Evolutionary conservation across 2,329 filamentous ascomycete species (phyloP), one percentile per base, ranked within the genome.

Genomic region (Trichophyton rubrum): DNA sequence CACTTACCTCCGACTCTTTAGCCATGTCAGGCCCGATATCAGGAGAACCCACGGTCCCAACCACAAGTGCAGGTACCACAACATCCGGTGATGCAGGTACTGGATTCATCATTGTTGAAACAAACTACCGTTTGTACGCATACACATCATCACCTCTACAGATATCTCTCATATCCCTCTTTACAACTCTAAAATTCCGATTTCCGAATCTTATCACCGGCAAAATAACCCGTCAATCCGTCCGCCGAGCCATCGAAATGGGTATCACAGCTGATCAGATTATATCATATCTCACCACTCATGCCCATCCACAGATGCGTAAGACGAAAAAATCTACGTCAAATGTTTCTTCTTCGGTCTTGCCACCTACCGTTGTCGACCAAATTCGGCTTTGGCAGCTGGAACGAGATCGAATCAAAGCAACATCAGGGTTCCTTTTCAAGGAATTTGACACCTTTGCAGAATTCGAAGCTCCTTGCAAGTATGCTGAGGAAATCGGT

Each of bases 341-440:
- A 68, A 81, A 71, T 24, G 65, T 74, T 11, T 68, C 74, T 1
- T 69, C 74, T 0, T 88, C 91, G 1, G 83, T 96, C 15, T 81
- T 99, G 1, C 93, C 95, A 0, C 91, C 93, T 0, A 97, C 95
- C 0, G 93, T 99, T 15, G 89, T 96, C 64, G 93, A 99, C 74
- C 93, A 99, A 78, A 96, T 99, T 68, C 83, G 91, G 1, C 83
- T 99, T 20, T 99, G 93, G 93, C 92, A 99, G 77, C 85, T 97
- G 59, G 93, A 99, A 74, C 90, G 92, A 65, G 93, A 99, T 77
- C 83, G 93, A 58, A 95, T 99, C 83, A 88, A 88, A 72, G 85
- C 88, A 1, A 90, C 85, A 3, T 78, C 81, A 0, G 93, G 93
- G 0, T 97, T 90, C 71, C 73, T 97, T 30, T 95, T 99, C 78